phyloP scores from a whole-genome alignment of 331 rosid species.

The Erythrophleum ivorense region DNA sequence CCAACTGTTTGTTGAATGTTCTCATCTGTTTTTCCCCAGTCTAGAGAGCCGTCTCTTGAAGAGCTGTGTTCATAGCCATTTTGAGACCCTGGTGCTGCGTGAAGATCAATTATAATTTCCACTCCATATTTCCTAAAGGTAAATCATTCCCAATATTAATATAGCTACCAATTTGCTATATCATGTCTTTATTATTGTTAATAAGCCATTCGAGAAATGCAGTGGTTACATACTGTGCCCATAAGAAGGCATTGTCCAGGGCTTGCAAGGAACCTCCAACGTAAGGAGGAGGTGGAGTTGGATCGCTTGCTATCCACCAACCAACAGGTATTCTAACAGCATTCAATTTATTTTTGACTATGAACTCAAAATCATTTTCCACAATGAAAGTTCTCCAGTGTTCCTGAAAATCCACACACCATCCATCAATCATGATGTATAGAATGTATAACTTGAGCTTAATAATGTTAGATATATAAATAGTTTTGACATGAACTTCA shows the following conservation, averaged over 20 bases:
- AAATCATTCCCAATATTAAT: neutral
- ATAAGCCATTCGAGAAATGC: neutral
- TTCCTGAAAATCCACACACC: slow-evolving; percentile 44
- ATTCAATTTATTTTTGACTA: slow-evolving; percentile 60
- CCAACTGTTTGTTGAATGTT: slow-evolving; percentile 64
- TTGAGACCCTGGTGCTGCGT: slow-evolving; percentile 82
- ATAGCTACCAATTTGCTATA: neutral
- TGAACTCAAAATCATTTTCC: slow-evolving; percentile 73
- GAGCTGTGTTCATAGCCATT: slow-evolving; percentile 68
- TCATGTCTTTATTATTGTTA: neutral
- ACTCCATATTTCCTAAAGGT: slow-evolving; percentile 65
- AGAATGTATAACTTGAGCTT: neutral
- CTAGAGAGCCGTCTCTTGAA: slow-evolving; percentile 70
- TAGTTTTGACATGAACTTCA: neutral
- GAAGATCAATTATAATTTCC: slow-evolving; percentile 72
- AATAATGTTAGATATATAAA: neutral
- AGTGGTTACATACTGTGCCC: slow-evolving; percentile 66
- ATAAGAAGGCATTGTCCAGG: slow-evolving; percentile 74
- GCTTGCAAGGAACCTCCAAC: slow-evolving; percentile 77
- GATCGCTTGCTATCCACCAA: slow-evolving; percentile 90
- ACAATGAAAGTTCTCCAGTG: slow-evolving; percentile 79
- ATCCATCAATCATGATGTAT: neutral
- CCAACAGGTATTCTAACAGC: slow-evolving; percentile 89
- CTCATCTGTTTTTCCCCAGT: slow-evolving; percentile 70
- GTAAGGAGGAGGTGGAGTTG: slow-evolving; percentile 71